Base-by-base conservation (phyloP, 2,329 filamentous ascomycete genomes). In the Sclerotinia minor region DNA sequence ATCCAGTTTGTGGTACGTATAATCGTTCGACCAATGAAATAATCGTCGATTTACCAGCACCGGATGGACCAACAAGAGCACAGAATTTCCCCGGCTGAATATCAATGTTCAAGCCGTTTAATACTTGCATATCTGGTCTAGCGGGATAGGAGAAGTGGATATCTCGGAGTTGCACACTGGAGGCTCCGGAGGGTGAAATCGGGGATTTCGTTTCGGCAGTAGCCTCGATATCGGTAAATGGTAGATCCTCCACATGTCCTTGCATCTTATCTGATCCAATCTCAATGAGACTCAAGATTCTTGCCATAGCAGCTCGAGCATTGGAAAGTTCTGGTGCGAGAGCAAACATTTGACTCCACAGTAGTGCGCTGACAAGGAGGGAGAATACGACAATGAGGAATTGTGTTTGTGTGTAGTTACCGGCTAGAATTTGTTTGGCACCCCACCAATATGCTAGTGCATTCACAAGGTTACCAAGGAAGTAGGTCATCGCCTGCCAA, bases 381-480 rank as follows among this genome's bases (percentile, higher is more conserved):
- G 89, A 83, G 21, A 90, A 83, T 2, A 92, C 81, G 13, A 93
- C 88, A 72, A 91, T 89, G 75, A 93, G 87, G 79, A 92, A 93
- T 15, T 90, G 84, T 38, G 87, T 85, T 54, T 85, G 85, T 78
- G 82, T 63, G 72, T 89, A 89, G 68, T 85, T 80, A 5, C 90
- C 89, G 50, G 83, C 81, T 65, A 88, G 84, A 69, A 93, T 91
- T 68, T 88, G 86, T 72, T 86, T 89, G 0, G 89, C 84, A 6
- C 90, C 90, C 89, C 90, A 93, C 89, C 89, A 93, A 78, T 92
- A 92, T 1, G 89, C 88, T 65, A 94, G 84, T 0, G 89, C 89
- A 74, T 92, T 91, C 32, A 92, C 85, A 55, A 91, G 81, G 73
- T 89, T 90, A 26, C 87, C 85, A 13, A 84, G 80, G 71, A 83